phyloP scores from a whole-genome alignment of 2,329 filamentous ascomycete species.

The Aspergillus ochraceus region DNA sequence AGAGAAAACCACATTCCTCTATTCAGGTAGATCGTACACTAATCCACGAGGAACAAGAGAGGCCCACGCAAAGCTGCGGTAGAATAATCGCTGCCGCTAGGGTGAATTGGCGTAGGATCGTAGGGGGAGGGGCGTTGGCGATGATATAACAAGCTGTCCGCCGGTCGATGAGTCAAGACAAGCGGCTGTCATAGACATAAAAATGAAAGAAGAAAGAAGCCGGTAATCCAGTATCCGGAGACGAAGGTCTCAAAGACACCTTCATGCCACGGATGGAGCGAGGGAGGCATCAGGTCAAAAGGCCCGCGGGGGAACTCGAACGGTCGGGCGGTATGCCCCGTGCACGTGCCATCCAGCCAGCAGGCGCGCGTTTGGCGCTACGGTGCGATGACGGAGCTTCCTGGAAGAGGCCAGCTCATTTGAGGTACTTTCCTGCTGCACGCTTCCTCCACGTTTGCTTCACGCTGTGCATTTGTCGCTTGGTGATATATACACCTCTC shows the following conservation, averaged over 20 bases:
- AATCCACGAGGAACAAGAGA: conserved; percentile 10
- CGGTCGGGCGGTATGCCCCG: conserved; percentile 13
- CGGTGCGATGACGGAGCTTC: conserved; percentile 22
- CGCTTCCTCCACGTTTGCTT: not conserved
- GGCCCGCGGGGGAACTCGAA: conserved; percentile 18
- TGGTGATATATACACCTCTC: not conserved
- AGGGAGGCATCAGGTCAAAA: conserved; percentile 14
- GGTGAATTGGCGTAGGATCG: not conserved
- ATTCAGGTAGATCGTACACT: conserved; percentile 17
- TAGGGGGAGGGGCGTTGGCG: not conserved
- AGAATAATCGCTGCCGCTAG: not conserved
- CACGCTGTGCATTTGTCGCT: not conserved
- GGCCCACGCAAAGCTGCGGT: not conserved
- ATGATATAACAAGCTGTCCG: not conserved
- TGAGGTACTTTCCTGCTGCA: not conserved
- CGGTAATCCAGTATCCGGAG: conserved; percentile 11
- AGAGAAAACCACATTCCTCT: conserved; percentile 42
- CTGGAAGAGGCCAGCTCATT: conserved; percentile 17
- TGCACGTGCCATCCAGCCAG: conserved; percentile 8
- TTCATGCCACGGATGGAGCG: conserved; percentile 18
- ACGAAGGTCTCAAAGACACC: conserved; percentile 10
- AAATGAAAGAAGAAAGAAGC: conserved; percentile 3
- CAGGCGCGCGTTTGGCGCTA: conserved; percentile 23
- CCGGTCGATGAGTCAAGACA: conserved; percentile 9
- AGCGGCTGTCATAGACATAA: not conserved